Base-by-base conservation (phyloP, 2,329 filamentous ascomycete species). In the Pyrenophora graminea region DNA sequence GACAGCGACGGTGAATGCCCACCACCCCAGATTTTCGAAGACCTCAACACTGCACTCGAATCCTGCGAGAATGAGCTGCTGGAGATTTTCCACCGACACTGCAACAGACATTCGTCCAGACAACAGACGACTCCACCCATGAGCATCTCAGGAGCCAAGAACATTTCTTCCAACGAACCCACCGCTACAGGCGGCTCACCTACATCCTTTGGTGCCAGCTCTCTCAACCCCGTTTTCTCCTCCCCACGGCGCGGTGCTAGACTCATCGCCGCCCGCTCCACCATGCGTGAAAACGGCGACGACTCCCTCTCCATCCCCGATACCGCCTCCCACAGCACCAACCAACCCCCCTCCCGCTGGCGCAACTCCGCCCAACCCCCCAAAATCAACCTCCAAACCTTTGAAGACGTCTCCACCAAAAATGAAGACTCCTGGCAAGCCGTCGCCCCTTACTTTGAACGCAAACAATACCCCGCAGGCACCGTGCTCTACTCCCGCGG, bases 351-450 rank as follows among this genome's bases (percentile, higher is more conserved):
- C 6, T 80, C 83, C 1, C 88, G 86, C 66, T 97, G 92, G 89
- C 86, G 88, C 64, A 85, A 86, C 61, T 95, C 97, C 72, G 90
- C 89, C 59, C 91, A 97, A 69, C 94, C 94, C 0, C 83, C 97
- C 6, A 89, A 90, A 1, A 84, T 99, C 39, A 90, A 99, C 73
- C 82, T 99, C 19, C 93, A 97, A 70, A 90, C 94, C n/a, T 97
- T 99, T 76, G 88, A 94, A 68, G 89, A 91, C 38, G 79, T 97
- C 10, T 95, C 90, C 44, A 79, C 85, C 45, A 86, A 89, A 71
- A 94, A 93, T 67, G 91, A 96, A 72, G 92, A 97, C 72, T 97
- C 97, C 70, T 99, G 94, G 94, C 93, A 92, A 73, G 85, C 85
- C 1, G 87, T 86, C 0, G 84, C 85, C 4, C 79, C 83, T 0